Percentiles rank a stretch among this genome's conserved stretches.
Conservation (phyloP, 139 green algal genomes). For the Coelastrella sp. region DNA sequence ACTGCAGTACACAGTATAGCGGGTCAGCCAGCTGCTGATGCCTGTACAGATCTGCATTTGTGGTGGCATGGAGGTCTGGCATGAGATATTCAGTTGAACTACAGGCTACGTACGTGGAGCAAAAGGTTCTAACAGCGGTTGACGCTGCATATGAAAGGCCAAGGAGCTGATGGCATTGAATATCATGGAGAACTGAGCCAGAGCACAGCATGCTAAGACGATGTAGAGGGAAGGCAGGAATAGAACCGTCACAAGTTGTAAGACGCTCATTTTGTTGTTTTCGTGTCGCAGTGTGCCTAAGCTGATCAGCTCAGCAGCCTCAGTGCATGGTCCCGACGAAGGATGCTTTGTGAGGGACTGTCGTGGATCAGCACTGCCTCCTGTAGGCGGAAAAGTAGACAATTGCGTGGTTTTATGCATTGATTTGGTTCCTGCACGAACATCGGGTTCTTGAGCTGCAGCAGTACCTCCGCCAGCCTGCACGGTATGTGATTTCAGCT, state of each 20-base stretch:
- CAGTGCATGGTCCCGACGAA: too few species aligned
- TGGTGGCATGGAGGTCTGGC: not conserved
- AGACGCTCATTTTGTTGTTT: not conserved
- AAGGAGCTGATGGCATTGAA: conserved; percentile 23
- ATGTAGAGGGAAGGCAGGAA: conserved; percentile 27
- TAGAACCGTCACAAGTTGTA: not conserved
- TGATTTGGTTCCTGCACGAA: too few species aligned
- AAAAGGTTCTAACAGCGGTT: conserved; percentile 34
- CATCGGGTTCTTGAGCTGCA: too few species aligned
- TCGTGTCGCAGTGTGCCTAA: not conserved
- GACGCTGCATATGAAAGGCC: conserved; percentile 1
- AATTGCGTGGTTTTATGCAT: too few species aligned
- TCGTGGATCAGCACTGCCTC: too few species aligned
- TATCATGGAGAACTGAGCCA: conserved; percentile 38
- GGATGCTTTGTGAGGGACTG: too few species aligned
- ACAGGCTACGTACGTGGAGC: conserved; percentile 30
- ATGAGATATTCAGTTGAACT: not conserved
- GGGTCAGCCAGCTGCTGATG: not conserved
- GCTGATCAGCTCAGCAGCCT: too few species aligned
- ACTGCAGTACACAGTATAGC: not conserved
- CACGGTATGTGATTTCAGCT: too few species aligned
- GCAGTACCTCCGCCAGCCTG: too few species aligned
- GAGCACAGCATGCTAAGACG: conserved; percentile 3
- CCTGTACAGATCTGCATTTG: not conserved
- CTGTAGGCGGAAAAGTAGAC: too few species aligned